These are phyloP conservation scores for Nicotiana knightiana DNA, from an alignment of 257 asterid genomes.

Conservation along the genomic window DNA sequence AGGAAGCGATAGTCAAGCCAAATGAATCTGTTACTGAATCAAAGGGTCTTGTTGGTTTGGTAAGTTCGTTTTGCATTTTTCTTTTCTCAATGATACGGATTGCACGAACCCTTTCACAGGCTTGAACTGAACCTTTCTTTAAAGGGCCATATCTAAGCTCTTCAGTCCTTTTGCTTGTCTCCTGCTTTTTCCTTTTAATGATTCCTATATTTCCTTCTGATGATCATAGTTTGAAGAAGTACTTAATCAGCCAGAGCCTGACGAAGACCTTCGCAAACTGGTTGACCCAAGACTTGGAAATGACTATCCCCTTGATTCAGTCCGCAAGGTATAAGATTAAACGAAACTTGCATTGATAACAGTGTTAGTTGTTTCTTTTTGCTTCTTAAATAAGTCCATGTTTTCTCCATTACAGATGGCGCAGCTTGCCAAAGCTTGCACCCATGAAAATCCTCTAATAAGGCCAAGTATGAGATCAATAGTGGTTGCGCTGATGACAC, in stretches of 20 bases:
- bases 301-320: slow-evolving; percentile 60
- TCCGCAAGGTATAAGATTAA: slow-evolving; percentile 44
- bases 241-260: slow-evolving; percentile 49
- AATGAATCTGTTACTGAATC: slow-evolving; percentile 55
- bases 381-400: background rate
- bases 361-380: background rate
- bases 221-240: slow-evolving; percentile 72
- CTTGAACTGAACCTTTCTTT: background rate
- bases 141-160: background rate
- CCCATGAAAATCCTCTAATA: slow-evolving; percentile 75
- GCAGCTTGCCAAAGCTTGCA: slow-evolving; percentile 82
- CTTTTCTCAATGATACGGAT: background rate
- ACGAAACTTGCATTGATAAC: background rate
- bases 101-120: background rate
- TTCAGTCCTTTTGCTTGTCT: background rate
- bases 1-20: slow-evolving; percentile 77
- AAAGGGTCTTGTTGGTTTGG: slow-evolving; percentile 78
- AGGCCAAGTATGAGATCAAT: slow-evolving; percentile 88
- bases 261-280: slow-evolving; percentile 45
- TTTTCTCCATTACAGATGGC: slow-evolving; percentile 44
- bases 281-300: slow-evolving; percentile 81
- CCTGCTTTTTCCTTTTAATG: background rate
- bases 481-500: slow-evolving; percentile 87
- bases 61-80: slow-evolving; percentile 22
- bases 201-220: background rate